Conservation (phyloP, 345 rosid genomes). For the Syzygium jambos region DNA sequence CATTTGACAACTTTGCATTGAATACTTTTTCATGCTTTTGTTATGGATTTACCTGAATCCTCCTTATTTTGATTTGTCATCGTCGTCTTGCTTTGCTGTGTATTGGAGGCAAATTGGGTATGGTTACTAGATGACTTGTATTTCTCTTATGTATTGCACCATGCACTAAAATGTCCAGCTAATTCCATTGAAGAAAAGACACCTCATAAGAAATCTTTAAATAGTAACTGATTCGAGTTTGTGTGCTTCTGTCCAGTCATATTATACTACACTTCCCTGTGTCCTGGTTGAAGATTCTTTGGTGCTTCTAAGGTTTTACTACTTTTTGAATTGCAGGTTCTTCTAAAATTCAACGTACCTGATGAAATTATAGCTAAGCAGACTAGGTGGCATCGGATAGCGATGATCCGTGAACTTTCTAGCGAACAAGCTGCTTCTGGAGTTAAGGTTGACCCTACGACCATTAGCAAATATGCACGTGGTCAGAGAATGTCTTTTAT, state of each 20-base stretch:
- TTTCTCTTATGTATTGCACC: not conserved
- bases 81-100: not conserved
- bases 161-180: not conserved
- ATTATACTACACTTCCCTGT: not conserved
- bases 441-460: slow-evolving; percentile 88
- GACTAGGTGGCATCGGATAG: slow-evolving; percentile 99
- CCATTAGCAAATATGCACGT: slow-evolving; percentile 93
- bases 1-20: not conserved
- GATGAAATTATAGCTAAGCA: slow-evolving; percentile 85
- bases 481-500: slow-evolving; percentile 98
- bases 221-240: not conserved
- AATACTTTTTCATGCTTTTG: not conserved
- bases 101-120: not conserved
- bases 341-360: slow-evolving; percentile 86
- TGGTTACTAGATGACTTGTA: not conserved
- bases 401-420: slow-evolving; percentile 96
- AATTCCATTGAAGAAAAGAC: not conserved
- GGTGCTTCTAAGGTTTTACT: not conserved
- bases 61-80: not conserved
- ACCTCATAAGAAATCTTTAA: not conserved
- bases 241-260: not conserved
- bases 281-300: not conserved
- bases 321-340: slow-evolving; percentile 40
- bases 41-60: not conserved
- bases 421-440: slow-evolving; percentile 99